These are phyloP conservation scores for Kockovaella imperatae DNA, from an alignment of 768 basidiomycete genomes.

Conservation along the genomic window DNA sequence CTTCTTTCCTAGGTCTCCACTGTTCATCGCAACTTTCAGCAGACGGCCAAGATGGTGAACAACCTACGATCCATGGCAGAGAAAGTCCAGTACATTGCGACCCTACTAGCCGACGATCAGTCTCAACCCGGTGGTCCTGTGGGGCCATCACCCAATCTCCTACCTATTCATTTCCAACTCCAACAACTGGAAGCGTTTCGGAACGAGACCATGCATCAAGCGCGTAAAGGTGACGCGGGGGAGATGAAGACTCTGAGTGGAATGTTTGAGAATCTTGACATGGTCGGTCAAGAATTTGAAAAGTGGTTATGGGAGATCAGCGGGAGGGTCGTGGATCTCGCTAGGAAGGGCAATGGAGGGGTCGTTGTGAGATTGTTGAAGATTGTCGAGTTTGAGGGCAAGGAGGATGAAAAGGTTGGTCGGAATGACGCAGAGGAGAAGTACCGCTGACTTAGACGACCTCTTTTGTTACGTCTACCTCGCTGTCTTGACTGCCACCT, in stretches of 20 bases:
- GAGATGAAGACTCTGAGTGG: constrained; percentile 52
- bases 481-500: neutral
- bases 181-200: constrained; percentile 88
- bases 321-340: constrained; percentile 49
- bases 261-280: constrained; percentile 79
- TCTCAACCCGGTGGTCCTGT: constrained; percentile 68
- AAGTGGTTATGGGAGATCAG: constrained; percentile 60
- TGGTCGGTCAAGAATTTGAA: constrained; percentile 73
- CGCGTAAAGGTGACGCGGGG: constrained; percentile 65
- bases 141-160: constrained; percentile 63
- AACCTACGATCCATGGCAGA: constrained; percentile 88
- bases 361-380: constrained; percentile 90
- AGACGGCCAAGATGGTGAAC: constrained; percentile 90
- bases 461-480: neutral
- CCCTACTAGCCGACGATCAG: constrained; percentile 66
- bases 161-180: constrained; percentile 82
- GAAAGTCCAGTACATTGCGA: constrained; percentile 68
- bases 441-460: neutral
- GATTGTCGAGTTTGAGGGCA: constrained; percentile 85
- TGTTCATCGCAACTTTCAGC: constrained; percentile 89
- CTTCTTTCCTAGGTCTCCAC: constrained; percentile 64
- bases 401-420: constrained; percentile 82
- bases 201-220: constrained; percentile 89
- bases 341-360: constrained; percentile 66
- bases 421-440: neutral